Conservation (phyloP, 345 rosid genomes). For the Gossypium arboreum region DNA sequence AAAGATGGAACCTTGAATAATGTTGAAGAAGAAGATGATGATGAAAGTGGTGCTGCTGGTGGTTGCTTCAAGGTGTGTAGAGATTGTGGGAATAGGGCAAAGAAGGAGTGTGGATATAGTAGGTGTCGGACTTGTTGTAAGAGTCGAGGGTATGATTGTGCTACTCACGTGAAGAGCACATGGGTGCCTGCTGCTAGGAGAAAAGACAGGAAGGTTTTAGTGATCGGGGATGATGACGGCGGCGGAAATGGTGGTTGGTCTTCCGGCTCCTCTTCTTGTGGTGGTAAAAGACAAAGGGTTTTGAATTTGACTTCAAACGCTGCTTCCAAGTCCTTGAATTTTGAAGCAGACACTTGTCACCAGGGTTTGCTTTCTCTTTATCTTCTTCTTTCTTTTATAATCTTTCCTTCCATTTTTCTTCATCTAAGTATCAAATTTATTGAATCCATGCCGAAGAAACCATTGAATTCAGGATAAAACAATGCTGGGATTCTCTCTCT, state of each 20-base stretch:
- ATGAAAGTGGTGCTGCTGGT: background rate
- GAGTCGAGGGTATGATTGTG: slow-evolving; percentile 58
- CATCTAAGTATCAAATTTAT: background rate
- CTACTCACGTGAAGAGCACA: slow-evolving; percentile 82
- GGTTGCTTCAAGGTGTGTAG: slow-evolving; percentile 44
- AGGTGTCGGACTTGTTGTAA: slow-evolving; percentile 87
- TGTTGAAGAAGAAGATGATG: slow-evolving; percentile 18
- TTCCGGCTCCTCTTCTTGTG: slow-evolving; percentile 45
- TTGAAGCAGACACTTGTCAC: slow-evolving; percentile 36
- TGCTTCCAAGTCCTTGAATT: slow-evolving; percentile 31
- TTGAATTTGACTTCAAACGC: slow-evolving; percentile 33
- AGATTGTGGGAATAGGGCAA: slow-evolving; percentile 82
- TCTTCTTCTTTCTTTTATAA: background rate
- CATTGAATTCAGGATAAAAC: background rate
- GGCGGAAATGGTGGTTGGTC: slow-evolving; percentile 30
- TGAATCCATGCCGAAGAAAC: background rate
- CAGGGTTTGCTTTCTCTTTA: slow-evolving; percentile 40
- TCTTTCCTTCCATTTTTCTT: background rate
- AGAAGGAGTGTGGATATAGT: slow-evolving; percentile 62
- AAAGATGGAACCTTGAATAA: slow-evolving; percentile 20
- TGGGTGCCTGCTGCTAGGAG: slow-evolving; percentile 67
- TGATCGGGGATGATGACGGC: background rate
- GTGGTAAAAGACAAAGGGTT: slow-evolving; percentile 46
- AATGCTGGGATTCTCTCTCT: too few relatives aligned
- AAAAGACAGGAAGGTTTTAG: slow-evolving; percentile 31